Conservation (phyloP, 768 basidiomycete species). For the Phylloporus rhodoxanthus region DNA sequence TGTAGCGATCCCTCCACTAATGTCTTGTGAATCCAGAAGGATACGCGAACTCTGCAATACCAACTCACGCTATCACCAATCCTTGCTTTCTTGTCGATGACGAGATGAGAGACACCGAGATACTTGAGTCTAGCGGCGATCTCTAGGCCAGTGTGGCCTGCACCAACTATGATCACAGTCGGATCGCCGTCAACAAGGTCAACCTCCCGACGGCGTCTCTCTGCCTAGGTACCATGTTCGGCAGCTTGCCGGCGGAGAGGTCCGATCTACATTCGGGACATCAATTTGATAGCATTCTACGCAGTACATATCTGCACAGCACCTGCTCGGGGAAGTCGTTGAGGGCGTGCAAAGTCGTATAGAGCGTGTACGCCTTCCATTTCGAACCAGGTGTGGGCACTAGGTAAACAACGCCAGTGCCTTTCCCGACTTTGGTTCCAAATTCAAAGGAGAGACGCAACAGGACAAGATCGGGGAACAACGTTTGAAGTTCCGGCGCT, state of each 20-base stretch:
- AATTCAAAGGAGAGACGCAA: slow-evolving; percentile 54
- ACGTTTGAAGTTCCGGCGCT: slow-evolving; percentile 31
- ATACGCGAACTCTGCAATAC: not conserved
- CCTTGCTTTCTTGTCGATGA: slow-evolving; percentile 50
- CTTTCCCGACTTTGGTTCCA: slow-evolving; percentile 42
- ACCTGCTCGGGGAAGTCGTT: slow-evolving; percentile 50
- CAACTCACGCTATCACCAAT: slow-evolving; percentile 42
- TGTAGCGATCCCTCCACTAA: slow-evolving; percentile 55
- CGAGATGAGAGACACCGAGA: slow-evolving; percentile 47
- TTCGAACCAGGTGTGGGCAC: slow-evolving; percentile 36
- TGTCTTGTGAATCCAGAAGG: not conserved
- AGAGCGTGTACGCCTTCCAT: slow-evolving; percentile 60
- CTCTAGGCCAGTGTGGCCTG: slow-evolving; percentile 62
- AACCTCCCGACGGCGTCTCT: slow-evolving; percentile 35
- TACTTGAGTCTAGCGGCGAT: slow-evolving; percentile 61
- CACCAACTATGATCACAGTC: slow-evolving; percentile 57
- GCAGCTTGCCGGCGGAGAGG: slow-evolving; percentile 37
- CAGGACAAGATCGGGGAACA: slow-evolving; percentile 54
- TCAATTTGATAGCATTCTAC: not conserved
- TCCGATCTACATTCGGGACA: slow-evolving; percentile 25
- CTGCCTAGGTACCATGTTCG: slow-evolving; percentile 53
- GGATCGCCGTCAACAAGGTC: slow-evolving; percentile 48
- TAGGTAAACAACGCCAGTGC: slow-evolving; percentile 49
- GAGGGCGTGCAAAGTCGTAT: slow-evolving; percentile 56
- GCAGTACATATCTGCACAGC: not conserved